Base-by-base conservation (phyloP, 2,329 filamentous ascomycete genomes). In the Hirsutella thompsonii region DNA sequence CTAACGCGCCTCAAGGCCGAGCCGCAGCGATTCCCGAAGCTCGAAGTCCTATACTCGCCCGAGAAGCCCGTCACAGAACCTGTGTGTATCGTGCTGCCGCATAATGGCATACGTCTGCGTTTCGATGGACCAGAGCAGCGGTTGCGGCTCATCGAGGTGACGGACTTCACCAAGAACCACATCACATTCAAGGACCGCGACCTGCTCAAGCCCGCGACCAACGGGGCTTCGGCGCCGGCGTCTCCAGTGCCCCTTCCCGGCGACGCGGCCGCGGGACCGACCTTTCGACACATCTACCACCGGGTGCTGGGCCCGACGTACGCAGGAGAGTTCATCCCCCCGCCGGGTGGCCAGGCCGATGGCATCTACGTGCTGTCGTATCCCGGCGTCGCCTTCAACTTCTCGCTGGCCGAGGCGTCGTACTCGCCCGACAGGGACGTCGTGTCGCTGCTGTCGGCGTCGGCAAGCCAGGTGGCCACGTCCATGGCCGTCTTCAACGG, bases 81-180 rank as follows among this genome's bases (percentile, higher is more conserved):
- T 0, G 74, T 95, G 16, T 68, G 85, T 35, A 63, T 96, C 42
- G 72, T 71, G 16, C 74, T 98, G 4, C 84, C 89, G 1, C 73
- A 77, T 3, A 98, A 96, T 62, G 92, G 92, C 21, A 61, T 98
- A 23, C 83, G 90, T 11, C 66, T 98, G 40, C 86, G 86, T 34
- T 98, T 98, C 56, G 92, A 98, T 56, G 92, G 89, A 0, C 80
- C 85, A 4, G 89, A 96, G 53, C 92, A 98, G 61, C 79, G 90
- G 29, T 67, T 98, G 34, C 83, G 92, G 3, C 66, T 98, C 46
- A 86, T 98, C 50, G 92, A 98, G 60, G 78, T 96, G 8, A 63
- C 86, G 41, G 88, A 96, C 63, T 95, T 98, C 56, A 79, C 82
- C 37, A 92, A 87, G 59, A 87, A 79, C 46, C 76, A 80, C 46